Evolutionary conservation across 177 flowering plant genomes (phyloP).

Genomic region (Telopea speciosissima): DNA sequence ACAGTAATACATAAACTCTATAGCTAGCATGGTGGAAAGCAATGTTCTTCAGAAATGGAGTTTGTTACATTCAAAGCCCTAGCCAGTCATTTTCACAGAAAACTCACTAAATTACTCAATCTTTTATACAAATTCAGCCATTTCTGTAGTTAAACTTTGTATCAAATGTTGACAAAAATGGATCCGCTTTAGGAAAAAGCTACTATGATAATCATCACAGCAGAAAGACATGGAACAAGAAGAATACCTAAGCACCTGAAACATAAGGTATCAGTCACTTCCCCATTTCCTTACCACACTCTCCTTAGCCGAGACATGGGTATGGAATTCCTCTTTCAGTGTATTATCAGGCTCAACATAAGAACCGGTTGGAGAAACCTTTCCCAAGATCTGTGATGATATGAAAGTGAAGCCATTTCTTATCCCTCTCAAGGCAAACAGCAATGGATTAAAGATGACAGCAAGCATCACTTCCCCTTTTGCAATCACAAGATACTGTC

Average conservation of each 20-base stretch:
- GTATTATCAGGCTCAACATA: conserved; percentile 12
- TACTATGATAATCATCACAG: not conserved
- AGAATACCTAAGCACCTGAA: conserved; percentile 12
- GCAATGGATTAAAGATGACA: conserved; percentile 58
- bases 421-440: conserved; percentile 54
- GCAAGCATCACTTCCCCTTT: conserved; percentile 78
- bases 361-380: conserved; percentile 17
- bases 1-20: too few relatives aligned
- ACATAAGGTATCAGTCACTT: conserved; percentile 36
- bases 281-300: conserved; percentile 77
- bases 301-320: conserved; percentile 57
- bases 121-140: not conserved
- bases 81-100: not conserved
- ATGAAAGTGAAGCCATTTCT: conserved; percentile 42
- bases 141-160: too few relatives aligned
- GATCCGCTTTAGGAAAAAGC: not conserved
- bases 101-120: too few relatives aligned
- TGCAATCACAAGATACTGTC: conserved; percentile 67
- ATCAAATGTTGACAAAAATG: not conserved
- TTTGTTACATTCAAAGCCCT: not conserved
- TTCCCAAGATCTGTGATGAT: conserved; percentile 28
- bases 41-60: too few relatives aligned
- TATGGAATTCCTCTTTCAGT: conserved; percentile 20
- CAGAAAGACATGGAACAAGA: not conserved
- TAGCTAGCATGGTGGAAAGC: not conserved